Evolutionary conservation across 495 filamentous ascomycete species (phyloP).

Genomic region (Aspergillus cavernicola): DNA sequence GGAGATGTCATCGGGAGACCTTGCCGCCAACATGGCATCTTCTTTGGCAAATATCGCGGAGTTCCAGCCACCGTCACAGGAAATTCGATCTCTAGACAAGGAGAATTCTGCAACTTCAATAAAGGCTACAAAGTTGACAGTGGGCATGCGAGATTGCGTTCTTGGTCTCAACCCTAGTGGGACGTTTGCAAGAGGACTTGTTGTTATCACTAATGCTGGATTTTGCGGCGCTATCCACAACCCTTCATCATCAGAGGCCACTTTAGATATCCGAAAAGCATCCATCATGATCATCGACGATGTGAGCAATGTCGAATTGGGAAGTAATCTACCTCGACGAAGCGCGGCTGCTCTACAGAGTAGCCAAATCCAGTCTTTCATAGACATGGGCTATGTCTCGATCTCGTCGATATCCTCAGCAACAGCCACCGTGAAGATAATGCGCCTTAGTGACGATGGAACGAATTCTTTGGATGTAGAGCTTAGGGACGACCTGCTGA

Average conservation of each 20-base stretch:
- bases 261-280: conserved; percentile 69
- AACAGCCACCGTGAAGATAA: conserved; percentile 56
- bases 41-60: conserved; percentile 77
- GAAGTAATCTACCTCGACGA: conserved; percentile 43
- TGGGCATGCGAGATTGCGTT: conserved; percentile 73
- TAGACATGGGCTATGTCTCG: conserved; percentile 72
- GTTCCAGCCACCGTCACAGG: conserved; percentile 29
- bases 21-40: conserved; percentile 69
- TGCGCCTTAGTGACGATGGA: conserved; percentile 46
- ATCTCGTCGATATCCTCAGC: conserved; percentile 82
- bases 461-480: conserved; percentile 73
- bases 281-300: conserved; percentile 83
- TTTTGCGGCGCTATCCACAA: conserved; percentile 60
- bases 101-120: conserved; percentile 17
- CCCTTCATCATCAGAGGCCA: conserved; percentile 54
- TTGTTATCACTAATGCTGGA: conserved; percentile 75
- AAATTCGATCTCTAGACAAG: conserved; percentile 15
- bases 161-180: conserved; percentile 83
- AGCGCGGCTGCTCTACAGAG: conserved; percentile 47
- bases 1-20: conserved; percentile 66
- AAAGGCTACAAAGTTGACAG: conserved; percentile 62
- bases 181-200: conserved; percentile 63
- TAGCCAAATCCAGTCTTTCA: conserved; percentile 62
- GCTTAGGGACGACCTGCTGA: conserved; percentile 75
- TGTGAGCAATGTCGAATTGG: conserved; percentile 45